A percentile compares a stretch with the other conserved stretches of the same genome.
Conservation (phyloP, 169 alveolate genomes). For the Amoebophrya sp. region DNA sequence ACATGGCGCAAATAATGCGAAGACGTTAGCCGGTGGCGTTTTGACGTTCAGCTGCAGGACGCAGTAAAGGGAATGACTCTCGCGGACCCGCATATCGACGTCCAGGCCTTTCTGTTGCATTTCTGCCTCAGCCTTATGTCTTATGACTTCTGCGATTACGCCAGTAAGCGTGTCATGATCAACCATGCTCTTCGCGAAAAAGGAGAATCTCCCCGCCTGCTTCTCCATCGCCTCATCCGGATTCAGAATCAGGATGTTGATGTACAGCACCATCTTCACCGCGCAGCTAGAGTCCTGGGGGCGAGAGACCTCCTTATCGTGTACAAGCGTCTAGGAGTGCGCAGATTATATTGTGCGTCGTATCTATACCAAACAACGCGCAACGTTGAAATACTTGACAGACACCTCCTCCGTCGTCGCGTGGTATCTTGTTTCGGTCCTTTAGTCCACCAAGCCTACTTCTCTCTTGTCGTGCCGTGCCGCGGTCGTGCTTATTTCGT, state of each 20-base stretch:
- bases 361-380: too few species aligned
- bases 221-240: not conserved
- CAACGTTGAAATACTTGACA: too few species aligned
- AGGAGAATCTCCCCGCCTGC: not conserved
- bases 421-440: too few species aligned
- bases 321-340: too few species aligned
- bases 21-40: not conserved
- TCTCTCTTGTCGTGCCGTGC: too few species aligned
- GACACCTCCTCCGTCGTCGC: too few species aligned
- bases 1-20: not conserved
- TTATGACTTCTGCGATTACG: not conserved
- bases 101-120: not conserved
- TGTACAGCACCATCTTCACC: not conserved
- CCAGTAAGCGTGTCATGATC: not conserved
- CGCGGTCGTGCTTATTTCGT: too few species aligned
- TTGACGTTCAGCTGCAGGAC: not conserved
- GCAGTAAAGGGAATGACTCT: not conserved
- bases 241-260: not conserved
- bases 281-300: too few species aligned
- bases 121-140: not conserved
- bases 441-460: too few species aligned
- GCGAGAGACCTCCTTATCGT: too few species aligned
- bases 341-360: too few species aligned
- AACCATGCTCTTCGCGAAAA: not conserved
- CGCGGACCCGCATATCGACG: not conserved